Base-by-base conservation (phyloP, 108 stramenopile species). In the Aurantiochytrium sp. region DNA sequence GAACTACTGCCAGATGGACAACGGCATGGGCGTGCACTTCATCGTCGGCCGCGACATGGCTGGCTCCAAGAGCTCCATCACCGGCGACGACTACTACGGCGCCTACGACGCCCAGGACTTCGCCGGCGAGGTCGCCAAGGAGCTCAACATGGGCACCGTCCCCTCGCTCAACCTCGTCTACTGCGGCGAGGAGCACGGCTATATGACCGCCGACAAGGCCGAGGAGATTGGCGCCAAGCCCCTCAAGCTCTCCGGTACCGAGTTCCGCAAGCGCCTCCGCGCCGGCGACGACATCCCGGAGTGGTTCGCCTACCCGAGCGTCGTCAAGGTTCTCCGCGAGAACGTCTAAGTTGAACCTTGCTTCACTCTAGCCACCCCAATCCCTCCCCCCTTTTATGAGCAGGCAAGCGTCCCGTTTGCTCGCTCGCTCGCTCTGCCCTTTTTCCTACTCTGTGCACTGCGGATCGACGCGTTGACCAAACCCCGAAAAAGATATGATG, bases 31-130 rank as follows among this genome's bases (percentile, higher is more conserved):
- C 34, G 98, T 98, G n/a, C 97, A 98, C 90, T 99, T 99, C 92
- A 98, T 99, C 90, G 97, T 99, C 86, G 99, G 99, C 87, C 94
- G 99, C 86, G 99, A 99, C 92, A 98, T 98, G 98, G 99, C 99
- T 55, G 99, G 99, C 91, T 96, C 95, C 90, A 99, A 99, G 94
- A 94, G 94, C 81, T 93, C 94, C 86, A 93, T 99, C 68, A 96
- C 96, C 73, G 98, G 97, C 34, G 97, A 98, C 52, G 99, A 99
- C 90, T 99, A 96, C 93, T 99, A 99, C 87, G 99, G 99, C 22
- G 95, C 99, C 55, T 99, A 98, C 93, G 99, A 99, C 88, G 99
- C 99, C 22, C 96, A 97, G 92, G 96, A 99, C 55, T 95, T 96
- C 81, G 97, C 97, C 88, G 95, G 92, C 89, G 93, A 93, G 85